Percentiles rank a stretch among this genome's conserved stretches.
Evolutionary conservation across 176 grass and related monocot species (phyloP).

Genomic region (Zizania latifolia): DNA sequence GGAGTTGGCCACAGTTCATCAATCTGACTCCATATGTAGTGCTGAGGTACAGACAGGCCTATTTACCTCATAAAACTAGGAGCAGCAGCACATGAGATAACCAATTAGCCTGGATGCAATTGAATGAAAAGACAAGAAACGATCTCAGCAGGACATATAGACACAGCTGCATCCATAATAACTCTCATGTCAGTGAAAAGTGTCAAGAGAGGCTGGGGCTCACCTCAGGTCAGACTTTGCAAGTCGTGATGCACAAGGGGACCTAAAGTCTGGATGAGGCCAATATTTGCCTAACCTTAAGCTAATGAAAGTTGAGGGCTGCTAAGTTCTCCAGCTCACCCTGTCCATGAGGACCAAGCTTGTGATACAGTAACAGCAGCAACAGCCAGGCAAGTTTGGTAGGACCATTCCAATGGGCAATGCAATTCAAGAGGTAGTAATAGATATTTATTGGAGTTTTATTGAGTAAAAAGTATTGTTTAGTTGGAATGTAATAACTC

Average conservation of each 20-base stretch:
- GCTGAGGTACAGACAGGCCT: neutral
- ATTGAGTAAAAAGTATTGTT: neutral
- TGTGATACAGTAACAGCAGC: neutral
- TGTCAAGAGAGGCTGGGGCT: no score
- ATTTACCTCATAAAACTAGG: neutral
- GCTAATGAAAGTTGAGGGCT: slow-evolving; percentile 14
- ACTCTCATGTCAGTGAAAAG: slow-evolving; percentile 7
- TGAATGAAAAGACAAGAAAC: neutral
- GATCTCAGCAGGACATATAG: neutral
- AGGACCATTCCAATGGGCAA: neutral
- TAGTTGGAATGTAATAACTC: slow-evolving; percentile 20
- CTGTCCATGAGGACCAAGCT: slow-evolving; percentile 23
- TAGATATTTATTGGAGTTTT: neutral
- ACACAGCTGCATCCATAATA: neutral
- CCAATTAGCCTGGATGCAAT: neutral
- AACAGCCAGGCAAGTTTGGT: slow-evolving; percentile 13
- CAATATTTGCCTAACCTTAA: slow-evolving; percentile 22
- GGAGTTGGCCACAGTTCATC: neutral
- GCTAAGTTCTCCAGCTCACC: slow-evolving; percentile 27
- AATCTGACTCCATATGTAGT: neutral
- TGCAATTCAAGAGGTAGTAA: neutral
- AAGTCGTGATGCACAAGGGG: no score
- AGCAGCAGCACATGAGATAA: neutral
- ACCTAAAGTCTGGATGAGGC: slow-evolving; percentile 15
- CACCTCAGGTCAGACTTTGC: no score